Evolutionary conservation across 495 filamentous ascomycete species (phyloP).

Genomic region (Podospora pseudopauciseta): DNA sequence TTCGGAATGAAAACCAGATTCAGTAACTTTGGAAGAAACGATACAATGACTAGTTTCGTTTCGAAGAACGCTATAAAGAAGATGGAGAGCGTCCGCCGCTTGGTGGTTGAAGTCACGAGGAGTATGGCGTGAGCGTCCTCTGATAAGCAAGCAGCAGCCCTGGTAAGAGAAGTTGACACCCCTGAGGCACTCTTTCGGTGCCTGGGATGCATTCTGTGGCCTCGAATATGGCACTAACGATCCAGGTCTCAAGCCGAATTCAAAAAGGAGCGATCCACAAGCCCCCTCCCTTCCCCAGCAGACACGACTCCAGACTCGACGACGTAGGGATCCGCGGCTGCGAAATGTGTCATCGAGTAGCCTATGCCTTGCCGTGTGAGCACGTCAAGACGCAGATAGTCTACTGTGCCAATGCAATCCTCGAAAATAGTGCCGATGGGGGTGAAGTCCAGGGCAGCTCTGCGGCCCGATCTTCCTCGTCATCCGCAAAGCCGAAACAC

Average conservation of each 20-base stretch:
- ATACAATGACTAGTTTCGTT: background rate
- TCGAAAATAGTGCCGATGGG: background rate
- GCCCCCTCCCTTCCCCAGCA: background rate
- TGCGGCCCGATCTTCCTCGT: background rate
- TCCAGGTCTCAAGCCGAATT: background rate
- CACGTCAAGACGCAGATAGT: conserved; percentile 35
- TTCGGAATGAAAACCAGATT: background rate
- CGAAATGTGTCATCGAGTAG: conserved; percentile 35
- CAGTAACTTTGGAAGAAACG: background rate
- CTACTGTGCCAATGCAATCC: conserved; percentile 34
- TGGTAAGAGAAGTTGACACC: background rate
- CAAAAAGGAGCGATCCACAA: background rate
- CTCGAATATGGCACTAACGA: background rate
- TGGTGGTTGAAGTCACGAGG: background rate
- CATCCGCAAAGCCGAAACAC: conserved; percentile 5
- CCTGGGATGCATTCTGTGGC: background rate
- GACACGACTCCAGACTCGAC: background rate
- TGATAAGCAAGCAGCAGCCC: background rate
- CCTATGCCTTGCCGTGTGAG: conserved; percentile 38
- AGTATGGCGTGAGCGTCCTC: background rate
- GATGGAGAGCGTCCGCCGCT: background rate
- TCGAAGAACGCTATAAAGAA: background rate
- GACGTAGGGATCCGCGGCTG: background rate
- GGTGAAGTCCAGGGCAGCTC: background rate
- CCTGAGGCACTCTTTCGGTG: background rate